Conservation (phyloP, 1,284 basidiomycete genomes). For the Moesziomyces antarcticus region DNA sequence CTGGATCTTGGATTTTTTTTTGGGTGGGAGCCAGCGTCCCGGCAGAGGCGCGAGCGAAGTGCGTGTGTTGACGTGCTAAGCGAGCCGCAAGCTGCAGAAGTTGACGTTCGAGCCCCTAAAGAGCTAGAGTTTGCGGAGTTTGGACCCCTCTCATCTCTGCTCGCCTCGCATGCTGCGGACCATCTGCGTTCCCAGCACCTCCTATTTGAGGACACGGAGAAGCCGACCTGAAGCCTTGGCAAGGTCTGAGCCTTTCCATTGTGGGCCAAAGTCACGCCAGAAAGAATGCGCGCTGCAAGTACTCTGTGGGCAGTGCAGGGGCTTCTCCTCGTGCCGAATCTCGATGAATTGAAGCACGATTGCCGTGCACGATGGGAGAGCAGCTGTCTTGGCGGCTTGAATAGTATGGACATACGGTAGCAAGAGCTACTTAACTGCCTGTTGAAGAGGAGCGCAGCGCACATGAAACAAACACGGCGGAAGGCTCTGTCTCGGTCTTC, state of each 20-base stretch:
- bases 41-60: neutral
- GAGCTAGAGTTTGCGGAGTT: slow-evolving; percentile 22
- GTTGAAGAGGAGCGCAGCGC: neutral
- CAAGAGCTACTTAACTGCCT: too few relatives aligned
- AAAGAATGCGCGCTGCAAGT: neutral
- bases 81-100: slow-evolving; percentile 14
- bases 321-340: too few relatives aligned
- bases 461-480: neutral
- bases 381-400: too few relatives aligned
- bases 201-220: slow-evolving; percentile 9
- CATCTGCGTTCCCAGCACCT: slow-evolving; percentile 17
- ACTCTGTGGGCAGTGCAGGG: too few relatives aligned
- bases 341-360: too few relatives aligned
- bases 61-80: neutral
- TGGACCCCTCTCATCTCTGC: neutral
- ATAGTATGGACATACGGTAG: neutral
- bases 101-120: slow-evolving; percentile 32
- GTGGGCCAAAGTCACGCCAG: slow-evolving; percentile 25
- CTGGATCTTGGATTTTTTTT: neutral
- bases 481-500: slow-evolving; percentile 2
- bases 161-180: slow-evolving; percentile 2
- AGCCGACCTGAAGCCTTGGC: neutral
- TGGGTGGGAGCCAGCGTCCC: neutral
- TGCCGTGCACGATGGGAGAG: too few relatives aligned
- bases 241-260: neutral